A percentile compares a stretch with the other conserved stretches of the same genome.
Evolutionary conservation across 73 alveolate genomes (phyloP).

Genomic region (Breviolum minutum): DNA sequence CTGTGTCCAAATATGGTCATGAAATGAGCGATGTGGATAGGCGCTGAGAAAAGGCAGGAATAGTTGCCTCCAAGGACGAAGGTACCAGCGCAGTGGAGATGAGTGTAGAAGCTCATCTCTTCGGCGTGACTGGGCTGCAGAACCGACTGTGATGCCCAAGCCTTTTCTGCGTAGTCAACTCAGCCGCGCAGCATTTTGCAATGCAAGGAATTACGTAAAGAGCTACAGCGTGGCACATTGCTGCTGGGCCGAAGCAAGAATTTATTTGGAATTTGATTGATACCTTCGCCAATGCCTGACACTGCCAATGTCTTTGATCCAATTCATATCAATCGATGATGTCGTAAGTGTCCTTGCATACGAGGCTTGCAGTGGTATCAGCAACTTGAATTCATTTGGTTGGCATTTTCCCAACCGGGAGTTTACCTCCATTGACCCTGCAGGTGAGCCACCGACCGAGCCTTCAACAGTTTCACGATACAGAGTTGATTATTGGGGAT

Average conservation of each 20-base stretch:
- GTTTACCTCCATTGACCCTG: neutral
- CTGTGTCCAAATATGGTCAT: no score
- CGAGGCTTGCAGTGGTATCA: constrained; percentile 72
- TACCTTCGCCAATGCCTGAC: neutral
- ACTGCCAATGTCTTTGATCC: no score
- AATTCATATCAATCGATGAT: neutral
- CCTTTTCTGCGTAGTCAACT: neutral
- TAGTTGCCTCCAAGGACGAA: constrained; percentile 17
- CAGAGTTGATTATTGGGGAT: constrained; percentile 86
- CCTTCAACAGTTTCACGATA: constrained; percentile 57
- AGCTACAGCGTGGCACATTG: constrained; percentile 80
- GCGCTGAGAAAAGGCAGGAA: no score
- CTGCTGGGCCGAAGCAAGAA: neutral
- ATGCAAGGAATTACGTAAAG: constrained; percentile 70
- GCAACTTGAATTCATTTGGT: neutral
- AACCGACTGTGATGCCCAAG: neutral
- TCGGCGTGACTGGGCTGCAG: constrained; percentile 4
- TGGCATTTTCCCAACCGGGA: neutral
- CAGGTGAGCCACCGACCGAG: constrained; percentile 93
- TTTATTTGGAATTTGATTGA: neutral
- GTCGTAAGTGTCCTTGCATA: no score
- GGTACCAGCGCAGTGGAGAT: constrained; percentile 87
- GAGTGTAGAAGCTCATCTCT: constrained; percentile 66
- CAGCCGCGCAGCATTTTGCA: neutral
- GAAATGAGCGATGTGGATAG: no score